Percentiles rank a stretch among this genome's conserved stretches.
Evolutionary conservation across 2,329 filamentous ascomycete genomes (phyloP).

Genomic region (Stachybotrys chlorohalonatus): DNA sequence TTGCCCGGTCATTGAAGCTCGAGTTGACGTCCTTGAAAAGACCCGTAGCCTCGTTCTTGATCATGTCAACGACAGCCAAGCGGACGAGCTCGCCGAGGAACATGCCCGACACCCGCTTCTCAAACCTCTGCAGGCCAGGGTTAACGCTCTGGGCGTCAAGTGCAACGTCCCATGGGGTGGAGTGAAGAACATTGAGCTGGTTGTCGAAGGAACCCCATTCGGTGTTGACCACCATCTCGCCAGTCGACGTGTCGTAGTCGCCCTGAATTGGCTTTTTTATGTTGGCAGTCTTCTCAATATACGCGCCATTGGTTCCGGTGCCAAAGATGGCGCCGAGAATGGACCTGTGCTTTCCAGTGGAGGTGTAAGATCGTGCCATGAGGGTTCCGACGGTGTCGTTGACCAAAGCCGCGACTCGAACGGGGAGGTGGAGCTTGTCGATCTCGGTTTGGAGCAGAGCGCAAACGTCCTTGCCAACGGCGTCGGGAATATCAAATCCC

Average conservation of each 20-base stretch:
- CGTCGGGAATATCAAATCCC: conserved; percentile 94
- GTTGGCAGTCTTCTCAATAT: conserved; percentile 83
- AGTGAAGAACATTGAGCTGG: conserved; percentile 76
- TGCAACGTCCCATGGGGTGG: conserved; percentile 70
- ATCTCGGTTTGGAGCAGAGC: conserved; percentile 82
- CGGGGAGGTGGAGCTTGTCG: conserved; percentile 75
- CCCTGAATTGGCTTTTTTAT: conserved; percentile 68
- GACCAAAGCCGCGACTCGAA: conserved; percentile 89
- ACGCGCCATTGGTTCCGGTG: conserved; percentile 94
- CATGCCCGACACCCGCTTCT: conserved; percentile 98
- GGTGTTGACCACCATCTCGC: conserved; percentile 95
- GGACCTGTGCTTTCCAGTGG: conserved; percentile 76
- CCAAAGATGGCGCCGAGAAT: conserved; percentile 95
- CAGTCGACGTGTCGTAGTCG: conserved; percentile 69
- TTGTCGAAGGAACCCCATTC: conserved; percentile 99
- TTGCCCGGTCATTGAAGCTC: conserved; percentile 57
- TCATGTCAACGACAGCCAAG: conserved; percentile 61
- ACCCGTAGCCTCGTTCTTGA: conserved; percentile 55
- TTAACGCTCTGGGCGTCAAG: conserved; percentile 79
- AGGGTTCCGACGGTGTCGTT: conserved; percentile 97
- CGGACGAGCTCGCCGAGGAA: conserved; percentile 93
- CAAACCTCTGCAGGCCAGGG: conserved; percentile 95
- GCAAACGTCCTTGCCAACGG: conserved; percentile 90
- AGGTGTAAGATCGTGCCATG: conserved; percentile 95
- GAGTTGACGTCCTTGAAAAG: conserved; percentile 73